These are phyloP conservation scores for Ceratobasidium sp. DNA, from an alignment of 1,284 basidiomycete species.

Conservation along the genomic window DNA sequence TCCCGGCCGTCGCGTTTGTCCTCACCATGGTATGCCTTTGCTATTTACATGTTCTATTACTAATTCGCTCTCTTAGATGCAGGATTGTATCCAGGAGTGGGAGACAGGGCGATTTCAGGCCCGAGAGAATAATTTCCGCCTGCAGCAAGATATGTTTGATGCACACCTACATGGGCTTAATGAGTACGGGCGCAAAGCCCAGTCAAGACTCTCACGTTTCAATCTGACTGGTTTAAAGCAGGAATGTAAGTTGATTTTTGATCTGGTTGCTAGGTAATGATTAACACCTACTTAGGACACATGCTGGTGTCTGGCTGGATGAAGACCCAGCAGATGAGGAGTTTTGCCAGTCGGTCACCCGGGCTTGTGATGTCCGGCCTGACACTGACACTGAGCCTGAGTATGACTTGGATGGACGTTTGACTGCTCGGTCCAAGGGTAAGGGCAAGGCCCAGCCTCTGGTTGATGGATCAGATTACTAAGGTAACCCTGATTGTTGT, in stretches of 20 bases:
- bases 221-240: background rate
- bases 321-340: too few relatives aligned
- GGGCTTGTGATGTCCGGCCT: background rate
- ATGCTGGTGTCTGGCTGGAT: too few relatives aligned
- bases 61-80: slow-evolving; percentile 1
- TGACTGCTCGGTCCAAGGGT: background rate
- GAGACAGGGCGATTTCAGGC: background rate
- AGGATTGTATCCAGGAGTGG: slow-evolving; percentile 1
- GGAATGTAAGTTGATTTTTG: too few relatives aligned
- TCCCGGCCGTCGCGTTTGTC: slow-evolving; percentile 7
- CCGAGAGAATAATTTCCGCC: background rate
- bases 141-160: background rate
- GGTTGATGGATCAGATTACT: too few relatives aligned
- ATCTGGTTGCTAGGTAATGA: too few relatives aligned
- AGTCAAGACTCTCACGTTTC: background rate
- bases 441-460: background rate
- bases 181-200: background rate
- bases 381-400: background rate
- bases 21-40: slow-evolving; percentile 2
- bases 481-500: too few relatives aligned
- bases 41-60: background rate
- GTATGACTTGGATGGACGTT: background rate
- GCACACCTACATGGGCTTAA: background rate
- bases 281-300: too few relatives aligned
- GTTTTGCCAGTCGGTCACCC: background rate